Evolutionary conservation across 108 stramenopile genomes (phyloP).

Genomic region (Seminavis robusta): DNA sequence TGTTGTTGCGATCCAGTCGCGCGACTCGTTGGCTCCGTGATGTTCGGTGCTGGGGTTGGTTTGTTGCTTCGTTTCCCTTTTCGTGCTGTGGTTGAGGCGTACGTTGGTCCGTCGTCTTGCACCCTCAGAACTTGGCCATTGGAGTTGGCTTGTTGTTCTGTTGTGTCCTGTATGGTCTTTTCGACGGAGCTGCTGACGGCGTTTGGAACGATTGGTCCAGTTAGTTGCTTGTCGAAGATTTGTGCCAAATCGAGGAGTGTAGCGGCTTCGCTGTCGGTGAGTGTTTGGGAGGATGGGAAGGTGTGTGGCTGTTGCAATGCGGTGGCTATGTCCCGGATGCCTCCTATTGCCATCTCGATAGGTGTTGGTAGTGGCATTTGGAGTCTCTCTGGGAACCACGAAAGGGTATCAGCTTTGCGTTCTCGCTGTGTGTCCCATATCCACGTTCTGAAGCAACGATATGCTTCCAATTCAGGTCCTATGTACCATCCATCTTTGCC

Average conservation of each 20-base stretch:
- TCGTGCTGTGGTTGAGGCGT: background rate
- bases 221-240: no score
- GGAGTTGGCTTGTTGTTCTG: background rate
- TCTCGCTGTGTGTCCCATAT: background rate
- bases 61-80: background rate
- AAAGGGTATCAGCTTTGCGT: slow-evolving; percentile 32
- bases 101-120: no score
- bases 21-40: background rate
- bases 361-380: slow-evolving; percentile 7
- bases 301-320: slow-evolving; percentile 1
- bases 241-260: background rate
- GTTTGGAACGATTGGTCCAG: no score
- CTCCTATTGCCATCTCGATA: background rate
- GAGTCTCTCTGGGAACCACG: slow-evolving; percentile 21
- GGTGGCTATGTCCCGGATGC: background rate
- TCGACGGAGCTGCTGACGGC: no score
- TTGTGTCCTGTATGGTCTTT: no score
- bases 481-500: slow-evolving; percentile 24
- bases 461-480: slow-evolving; percentile 22
- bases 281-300: background rate
- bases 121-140: no score
- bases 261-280: background rate
- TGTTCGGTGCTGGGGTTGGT: background rate
- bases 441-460: slow-evolving; percentile 19
- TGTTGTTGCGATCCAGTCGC: background rate